These are phyloP conservation scores for Platanthera zijinensis DNA, from an alignment of 106 monocot genomes.

Conservation along the genomic window DNA sequence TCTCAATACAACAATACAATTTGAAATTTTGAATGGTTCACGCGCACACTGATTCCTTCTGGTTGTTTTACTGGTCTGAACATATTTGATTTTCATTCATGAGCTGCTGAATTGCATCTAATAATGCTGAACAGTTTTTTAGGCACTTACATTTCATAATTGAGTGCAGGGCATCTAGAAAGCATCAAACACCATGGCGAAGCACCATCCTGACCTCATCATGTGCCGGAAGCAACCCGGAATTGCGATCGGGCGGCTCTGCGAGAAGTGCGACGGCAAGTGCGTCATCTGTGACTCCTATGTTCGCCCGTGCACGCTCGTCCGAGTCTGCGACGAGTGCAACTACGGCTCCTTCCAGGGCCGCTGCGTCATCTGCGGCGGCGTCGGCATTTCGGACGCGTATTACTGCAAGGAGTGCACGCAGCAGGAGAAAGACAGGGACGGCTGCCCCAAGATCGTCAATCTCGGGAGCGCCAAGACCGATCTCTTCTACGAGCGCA, in stretches of 20 bases:
- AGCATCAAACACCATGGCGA: conserved; percentile 30
- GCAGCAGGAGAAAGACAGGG: conserved; percentile 53
- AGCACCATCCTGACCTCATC: conserved; percentile 75
- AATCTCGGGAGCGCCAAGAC: conserved; percentile 62
- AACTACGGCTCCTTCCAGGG: conserved; percentile 74
- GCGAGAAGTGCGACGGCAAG: conserved; percentile 65
- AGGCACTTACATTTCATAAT: too few relatives aligned
- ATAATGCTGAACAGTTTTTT: too few relatives aligned
- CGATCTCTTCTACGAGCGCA: conserved; percentile 65
- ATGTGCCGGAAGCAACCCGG: conserved; percentile 79
- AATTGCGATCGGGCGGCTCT: conserved; percentile 61
- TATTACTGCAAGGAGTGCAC: conserved; percentile 75
- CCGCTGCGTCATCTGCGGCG: conserved; percentile 59
- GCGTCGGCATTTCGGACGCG: conserved; percentile 63
- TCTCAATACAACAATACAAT: too few relatives aligned
- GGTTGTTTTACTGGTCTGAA: too few relatives aligned
- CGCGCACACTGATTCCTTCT: too few relatives aligned
- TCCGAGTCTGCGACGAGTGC: conserved; percentile 69
- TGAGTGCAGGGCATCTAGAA: too few relatives aligned
- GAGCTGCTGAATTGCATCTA: too few relatives aligned
- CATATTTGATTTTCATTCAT: too few relatives aligned
- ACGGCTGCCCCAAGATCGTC: conserved; percentile 70
- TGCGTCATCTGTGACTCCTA: conserved; percentile 71
- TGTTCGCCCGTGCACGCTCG: conserved; percentile 63
- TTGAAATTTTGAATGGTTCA: too few relatives aligned